These are phyloP conservation scores for Aspergillus neotritici DNA, from an alignment of 2,329 filamentous ascomycete genomes.

Conservation along the genomic window DNA sequence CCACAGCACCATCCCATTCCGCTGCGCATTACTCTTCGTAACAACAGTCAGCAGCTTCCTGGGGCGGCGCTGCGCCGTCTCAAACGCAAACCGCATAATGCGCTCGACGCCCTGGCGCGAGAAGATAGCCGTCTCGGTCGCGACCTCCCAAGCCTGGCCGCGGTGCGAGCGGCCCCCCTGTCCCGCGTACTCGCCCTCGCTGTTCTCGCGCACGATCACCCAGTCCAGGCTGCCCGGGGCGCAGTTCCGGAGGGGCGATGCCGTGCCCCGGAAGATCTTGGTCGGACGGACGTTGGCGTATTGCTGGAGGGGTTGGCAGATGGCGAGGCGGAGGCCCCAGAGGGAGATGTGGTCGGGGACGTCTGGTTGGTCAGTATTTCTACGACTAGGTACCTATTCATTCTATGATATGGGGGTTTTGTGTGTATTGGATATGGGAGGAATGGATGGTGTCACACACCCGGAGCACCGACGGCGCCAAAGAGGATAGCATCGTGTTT, in stretches of 20 bases:
- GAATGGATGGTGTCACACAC: conserved; percentile 22
- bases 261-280: conserved; percentile 55
- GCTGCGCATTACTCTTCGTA: conserved; percentile 61
- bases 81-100: conserved; percentile 59
- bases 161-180: conserved; percentile 59
- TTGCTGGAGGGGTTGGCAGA: conserved; percentile 62
- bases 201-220: conserved; percentile 63
- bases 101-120: conserved; percentile 55
- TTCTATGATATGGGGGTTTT: not conserved
- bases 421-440: not conserved
- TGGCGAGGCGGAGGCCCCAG: conserved; percentile 62
- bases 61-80: conserved; percentile 52
- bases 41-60: conserved; percentile 58
- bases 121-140: conserved; percentile 61
- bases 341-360: conserved; percentile 64
- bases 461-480: conserved; percentile 60
- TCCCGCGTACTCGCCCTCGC: conserved; percentile 61
- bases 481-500: conserved; percentile 63
- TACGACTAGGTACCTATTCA: not conserved
- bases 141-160: conserved; percentile 54
- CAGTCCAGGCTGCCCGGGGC: conserved; percentile 58
- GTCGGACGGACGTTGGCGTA: conserved; percentile 65
- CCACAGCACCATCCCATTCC: conserved; percentile 64
- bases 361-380: conserved; percentile 28
- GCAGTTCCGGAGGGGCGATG: conserved; percentile 52